Base-by-base conservation (phyloP, 805 yeast species). In the Pichia heedii region DNA sequence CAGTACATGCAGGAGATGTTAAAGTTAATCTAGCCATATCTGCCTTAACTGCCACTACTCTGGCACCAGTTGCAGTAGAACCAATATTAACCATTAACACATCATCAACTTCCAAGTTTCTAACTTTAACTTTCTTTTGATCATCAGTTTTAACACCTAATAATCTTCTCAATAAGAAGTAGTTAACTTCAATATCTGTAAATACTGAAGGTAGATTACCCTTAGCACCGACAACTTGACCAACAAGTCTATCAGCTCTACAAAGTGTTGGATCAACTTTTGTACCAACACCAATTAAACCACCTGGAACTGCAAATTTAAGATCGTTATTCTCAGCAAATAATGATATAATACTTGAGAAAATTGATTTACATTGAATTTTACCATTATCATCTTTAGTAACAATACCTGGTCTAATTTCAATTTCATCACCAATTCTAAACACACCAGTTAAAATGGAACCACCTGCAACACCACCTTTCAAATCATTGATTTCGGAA, bases 391-490 rank as follows among this genome's bases (percentile, higher is more conserved):
- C 94, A 65, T 86, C 95, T 66, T 89, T 93, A 52, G 96, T 88
- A 48, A 93, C 97, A 54, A 93, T 89, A 76, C 99, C 99, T 45
- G 99, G 99, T 67, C 98, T 79, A 62, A 93, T 89, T 72, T 93
- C 99, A 60, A 93, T 90, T 73, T 93, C 97, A 63, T 93, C 99
- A 50, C 96, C 97, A 51, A 93, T 74, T 64, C 85, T 83, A 73
- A 93, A 86, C 39, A 93, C 99, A 77, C 99, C 99, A 48, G 81
- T 87, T 62, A 93, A 75, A 57, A 93, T 90, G 42, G 96, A 87
- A 55, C 99, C 99, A 74, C 99, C 99, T 37, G 99, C 99, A 63
- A 93, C 97, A 80, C 99, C 99, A 60, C 99, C 99, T 71, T 89
- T 89, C 65, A 93, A 77, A 57, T 90, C 97, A 54, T 84, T 89